These are phyloP conservation scores for Yamadazyma triangularis DNA, from an alignment of 1,139 yeast species.

Conservation along the genomic window DNA sequence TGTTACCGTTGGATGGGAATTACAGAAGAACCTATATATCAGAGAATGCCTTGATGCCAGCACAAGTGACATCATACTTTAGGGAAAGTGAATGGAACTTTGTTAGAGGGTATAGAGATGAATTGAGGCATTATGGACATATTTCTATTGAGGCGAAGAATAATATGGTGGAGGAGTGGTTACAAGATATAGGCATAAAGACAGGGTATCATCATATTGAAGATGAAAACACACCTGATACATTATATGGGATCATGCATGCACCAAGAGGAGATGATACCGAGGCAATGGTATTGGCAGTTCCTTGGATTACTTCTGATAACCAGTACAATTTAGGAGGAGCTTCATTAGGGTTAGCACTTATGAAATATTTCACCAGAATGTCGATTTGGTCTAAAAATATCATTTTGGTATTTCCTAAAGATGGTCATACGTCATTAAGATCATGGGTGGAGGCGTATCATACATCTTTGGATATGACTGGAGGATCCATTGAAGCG, in stretches of 20 bases:
- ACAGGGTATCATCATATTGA: conserved; percentile 45
- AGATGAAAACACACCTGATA: conserved; percentile 38
- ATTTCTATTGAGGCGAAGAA: conserved; percentile 36
- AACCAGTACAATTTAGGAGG: conserved; percentile 74
- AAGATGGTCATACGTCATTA: conserved; percentile 63
- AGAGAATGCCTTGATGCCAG: conserved; percentile 96
- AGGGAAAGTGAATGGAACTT: conserved; percentile 94
- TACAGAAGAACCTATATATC: conserved; percentile 80
- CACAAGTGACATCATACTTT: conserved; percentile 89
- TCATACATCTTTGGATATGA: conserved; percentile 76
- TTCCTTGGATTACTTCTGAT: conserved; percentile 74
- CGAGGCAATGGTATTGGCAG: conserved; percentile 87
- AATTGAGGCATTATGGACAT: conserved; percentile 37
- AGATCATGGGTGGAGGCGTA: conserved; percentile 94
- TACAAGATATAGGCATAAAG: conserved; percentile 69
- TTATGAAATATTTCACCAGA: conserved; percentile 74
- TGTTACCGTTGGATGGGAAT: conserved; percentile 77
- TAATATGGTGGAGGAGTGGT: conserved; percentile 50
- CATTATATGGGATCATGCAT: conserved; percentile 79
- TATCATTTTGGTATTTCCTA: conserved; percentile 79
- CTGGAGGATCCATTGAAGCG: conserved; percentile 95
- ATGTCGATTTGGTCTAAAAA: conserved; percentile 97
- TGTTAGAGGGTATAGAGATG: conserved; percentile 77
- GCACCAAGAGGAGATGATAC: conserved; percentile 97
- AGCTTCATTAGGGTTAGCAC: conserved; percentile 62